Base-by-base conservation (phyloP, 345 rosid species). In the Populus simonii region DNA sequence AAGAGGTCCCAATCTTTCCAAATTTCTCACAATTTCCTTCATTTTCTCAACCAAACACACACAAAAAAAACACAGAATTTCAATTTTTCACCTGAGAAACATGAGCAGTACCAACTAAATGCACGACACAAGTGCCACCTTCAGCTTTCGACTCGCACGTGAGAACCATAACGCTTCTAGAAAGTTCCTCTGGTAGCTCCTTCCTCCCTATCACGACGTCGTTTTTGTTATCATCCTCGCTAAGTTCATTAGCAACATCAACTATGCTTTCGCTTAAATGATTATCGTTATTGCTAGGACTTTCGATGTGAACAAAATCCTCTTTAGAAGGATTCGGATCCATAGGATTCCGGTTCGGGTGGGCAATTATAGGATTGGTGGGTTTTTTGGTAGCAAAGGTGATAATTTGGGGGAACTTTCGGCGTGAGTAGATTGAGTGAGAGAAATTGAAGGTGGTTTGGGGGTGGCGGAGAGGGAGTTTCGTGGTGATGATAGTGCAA, bases 31-130 rank as follows among this genome's bases (percentile, higher is more conserved):
- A 10, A n/a, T 23, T n/a, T 57, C 61, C 63, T 57, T n/a, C 63
- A n/a, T 13, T 57, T 57, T 59, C 29, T 59, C 63, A n/a, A n/a
- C 63, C 63, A 59, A 59, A 57, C 63, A 57, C 29, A 57, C 41
- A 9, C 49, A 27, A 45, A 31, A 18, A 70, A 25, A 71, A 29
- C 17, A 69, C 25, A 17, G 66, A 55, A 69, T 18, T 53, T n/a
- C 63, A 59, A 59, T 0, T 55, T n/a, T 39, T 78, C 78, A 90
- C 99, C 98, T 89, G 85, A 13, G 98, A 96, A 38, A 94, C 97
- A 79, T 96, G 99, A 71, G 95, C 96, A 63, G 98, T 94, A 27
- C 98, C 99, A 61, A 96, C 88, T 84, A 96, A 71, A 76, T 88
- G 90, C 13, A 96, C 99, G 79, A 92, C 90, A 80, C 99, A 96